phyloP scores from a whole-genome alignment of 768 basidiomycete genomes.

The Hydnomerulius pinastri region DNA sequence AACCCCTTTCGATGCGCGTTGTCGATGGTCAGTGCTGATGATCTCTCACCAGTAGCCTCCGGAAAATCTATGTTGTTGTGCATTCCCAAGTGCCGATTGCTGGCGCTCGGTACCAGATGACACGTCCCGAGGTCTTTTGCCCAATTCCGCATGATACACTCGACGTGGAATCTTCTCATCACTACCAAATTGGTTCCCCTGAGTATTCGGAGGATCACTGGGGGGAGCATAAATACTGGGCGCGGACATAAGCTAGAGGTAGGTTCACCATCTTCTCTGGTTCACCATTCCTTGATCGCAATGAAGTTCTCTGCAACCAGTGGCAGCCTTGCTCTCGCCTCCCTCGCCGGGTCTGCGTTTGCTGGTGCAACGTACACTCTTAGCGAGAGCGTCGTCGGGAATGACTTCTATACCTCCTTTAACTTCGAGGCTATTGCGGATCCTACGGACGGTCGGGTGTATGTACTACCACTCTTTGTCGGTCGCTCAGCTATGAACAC shows the following conservation, averaged over 20 bases:
- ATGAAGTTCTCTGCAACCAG: slow-evolving; percentile 18
- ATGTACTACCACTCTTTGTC: slow-evolving; percentile 8
- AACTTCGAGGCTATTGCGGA: slow-evolving; percentile 35
- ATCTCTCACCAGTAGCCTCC: background rate
- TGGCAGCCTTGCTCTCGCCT: slow-evolving; percentile 11
- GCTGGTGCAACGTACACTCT: slow-evolving; percentile 28
- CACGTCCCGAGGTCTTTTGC: background rate
- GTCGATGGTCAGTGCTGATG: no score
- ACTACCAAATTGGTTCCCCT: background rate
- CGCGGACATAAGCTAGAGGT: background rate
- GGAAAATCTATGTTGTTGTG: background rate
- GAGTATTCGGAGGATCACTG: no score
- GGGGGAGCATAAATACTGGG: slow-evolving; percentile 16
- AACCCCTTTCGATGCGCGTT: no score
- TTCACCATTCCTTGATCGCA: background rate
- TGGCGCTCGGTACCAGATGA: background rate
- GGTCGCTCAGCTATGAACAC: background rate
- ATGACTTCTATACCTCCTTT: slow-evolving; percentile 33
- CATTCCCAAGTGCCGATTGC: background rate
- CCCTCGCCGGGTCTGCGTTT: slow-evolving; percentile 12
- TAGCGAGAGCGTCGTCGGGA: slow-evolving; percentile 29
- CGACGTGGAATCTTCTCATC: background rate
- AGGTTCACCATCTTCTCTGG: background rate
- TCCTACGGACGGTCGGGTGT: slow-evolving; percentile 41
- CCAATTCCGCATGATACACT: slow-evolving; percentile 9